Evolutionary conservation across 768 basidiomycete genomes (phyloP).

Genomic region (Lactifluus hygrophoroides): DNA sequence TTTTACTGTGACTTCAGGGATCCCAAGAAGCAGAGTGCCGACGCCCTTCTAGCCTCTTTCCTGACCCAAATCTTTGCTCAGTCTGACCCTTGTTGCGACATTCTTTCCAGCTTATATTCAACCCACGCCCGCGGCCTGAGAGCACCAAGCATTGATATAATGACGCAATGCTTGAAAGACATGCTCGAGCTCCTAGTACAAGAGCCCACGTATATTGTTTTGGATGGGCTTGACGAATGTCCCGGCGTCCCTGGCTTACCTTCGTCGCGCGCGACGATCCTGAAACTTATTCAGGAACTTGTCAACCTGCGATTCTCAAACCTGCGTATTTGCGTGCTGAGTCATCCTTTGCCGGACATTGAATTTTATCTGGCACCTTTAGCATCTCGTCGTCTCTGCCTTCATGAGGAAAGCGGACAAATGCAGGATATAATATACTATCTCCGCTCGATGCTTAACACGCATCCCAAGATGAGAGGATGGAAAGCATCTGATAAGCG

Average conservation of each 20-base stretch:
- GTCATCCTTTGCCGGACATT: not conserved
- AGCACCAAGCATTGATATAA: not conserved
- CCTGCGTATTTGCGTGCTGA: constrained; percentile 4
- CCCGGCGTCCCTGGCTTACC: not conserved
- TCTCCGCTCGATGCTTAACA: constrained; percentile 4
- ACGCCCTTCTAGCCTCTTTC: constrained; percentile 2
- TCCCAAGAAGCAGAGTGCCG: not conserved
- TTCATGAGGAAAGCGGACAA: constrained; percentile 9
- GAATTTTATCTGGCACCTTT: not conserved
- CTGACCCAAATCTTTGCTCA: not conserved
- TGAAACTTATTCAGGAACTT: not conserved
- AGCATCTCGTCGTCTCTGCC: constrained; percentile 3
- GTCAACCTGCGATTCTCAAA: not conserved
- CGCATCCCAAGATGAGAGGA: constrained; percentile 5
- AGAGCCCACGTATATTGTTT: constrained; percentile 4
- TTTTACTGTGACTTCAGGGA: constrained; percentile 10
- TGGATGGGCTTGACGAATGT: constrained; percentile 8
- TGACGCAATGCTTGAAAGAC: not conserved
- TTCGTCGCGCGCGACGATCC: not conserved
- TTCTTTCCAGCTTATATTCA: not conserved
- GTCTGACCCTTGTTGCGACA: not conserved
- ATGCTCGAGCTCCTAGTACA: not conserved
- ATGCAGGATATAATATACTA: constrained; percentile 8
- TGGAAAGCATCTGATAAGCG: constrained; percentile 3
- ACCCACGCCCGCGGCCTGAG: not conserved